Evolutionary conservation across 176 grass and related monocot species (phyloP).

Genomic region (Avena eriantha): DNA sequence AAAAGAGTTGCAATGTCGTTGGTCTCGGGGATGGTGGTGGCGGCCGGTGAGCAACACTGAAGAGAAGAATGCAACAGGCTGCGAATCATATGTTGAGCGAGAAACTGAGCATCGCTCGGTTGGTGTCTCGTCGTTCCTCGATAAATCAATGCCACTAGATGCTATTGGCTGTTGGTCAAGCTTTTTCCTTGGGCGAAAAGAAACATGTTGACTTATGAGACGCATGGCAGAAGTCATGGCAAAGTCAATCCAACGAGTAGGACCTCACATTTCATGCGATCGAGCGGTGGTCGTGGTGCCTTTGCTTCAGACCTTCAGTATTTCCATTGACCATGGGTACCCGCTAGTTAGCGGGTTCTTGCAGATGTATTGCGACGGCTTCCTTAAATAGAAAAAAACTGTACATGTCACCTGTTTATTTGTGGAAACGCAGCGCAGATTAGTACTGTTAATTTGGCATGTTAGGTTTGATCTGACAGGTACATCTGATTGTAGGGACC

Average conservation of each 20-base stretch:
- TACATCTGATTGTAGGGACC: slow-evolving; percentile 25
- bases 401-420: neutral
- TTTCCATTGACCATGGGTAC: neutral
- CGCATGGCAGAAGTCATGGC: neutral
- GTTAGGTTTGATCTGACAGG: slow-evolving; percentile 40
- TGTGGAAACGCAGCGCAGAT: neutral
- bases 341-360: neutral
- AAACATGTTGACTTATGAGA: neutral
- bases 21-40: neutral
- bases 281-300: neutral
- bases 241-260: neutral
- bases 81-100: neutral
- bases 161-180: neutral
- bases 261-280: neutral
- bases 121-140: neutral
- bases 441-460: neutral
- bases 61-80: neutral
- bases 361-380: neutral
- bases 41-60: neutral
- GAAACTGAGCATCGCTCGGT: neutral
- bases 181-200: neutral
- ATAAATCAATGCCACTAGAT: neutral
- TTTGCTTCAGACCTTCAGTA: neutral
- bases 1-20: neutral
- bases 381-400: neutral